Evolutionary conservation across 805 yeast species (phyloP), one percentile per base, ranked within the genome.

Genomic region (Wickerhamomyces mucosus): DNA sequence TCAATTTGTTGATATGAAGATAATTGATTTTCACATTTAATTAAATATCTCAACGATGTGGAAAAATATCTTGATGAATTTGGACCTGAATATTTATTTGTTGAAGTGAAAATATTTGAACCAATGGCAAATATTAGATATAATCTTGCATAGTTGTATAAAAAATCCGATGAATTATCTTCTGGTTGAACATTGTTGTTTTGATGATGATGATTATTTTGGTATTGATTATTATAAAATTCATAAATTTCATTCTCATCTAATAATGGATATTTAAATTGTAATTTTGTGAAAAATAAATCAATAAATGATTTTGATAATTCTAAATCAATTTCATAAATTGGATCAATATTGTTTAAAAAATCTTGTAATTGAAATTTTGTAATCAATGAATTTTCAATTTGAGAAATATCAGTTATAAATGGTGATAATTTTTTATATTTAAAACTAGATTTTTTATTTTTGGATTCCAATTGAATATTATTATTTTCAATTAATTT

Each of bases 41-140:
- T 58, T 4, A 72, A 60, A 45, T 72, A 74, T 32, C 80, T 57
- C 23, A 75, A 55, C 2, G 81, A 79, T 8, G 75, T 69, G 14
- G 78, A 65, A 45, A 75, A 73, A 41, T 70, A 70, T 34, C 75
- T 51, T 18, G 61, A 62, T 5, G 81, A 76, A 13, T 65, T 63
- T 13, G 75, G 67, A 4, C 76, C 77, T 33, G 51, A 56, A 45
- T 72, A 72, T 36, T 67, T 65, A 8, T 77, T 78, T 2, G 77
- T 68, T 2, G 76, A 61, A 59, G 63, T 68, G 43, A 67, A 69
- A 9, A 72, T 45, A 40, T 70, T 60, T 2, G 77, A 66, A 31
- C 70, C 58, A 11, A 73, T 64, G 14, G 74, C 62, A 47, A 63
- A 70, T 7, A 72, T 60, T 36, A 73, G 43, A 69, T 72, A 72